These are phyloP conservation scores for Pezicula carpinea DNA, from an alignment of 2,329 filamentous ascomycete species.

Conservation along the genomic window DNA sequence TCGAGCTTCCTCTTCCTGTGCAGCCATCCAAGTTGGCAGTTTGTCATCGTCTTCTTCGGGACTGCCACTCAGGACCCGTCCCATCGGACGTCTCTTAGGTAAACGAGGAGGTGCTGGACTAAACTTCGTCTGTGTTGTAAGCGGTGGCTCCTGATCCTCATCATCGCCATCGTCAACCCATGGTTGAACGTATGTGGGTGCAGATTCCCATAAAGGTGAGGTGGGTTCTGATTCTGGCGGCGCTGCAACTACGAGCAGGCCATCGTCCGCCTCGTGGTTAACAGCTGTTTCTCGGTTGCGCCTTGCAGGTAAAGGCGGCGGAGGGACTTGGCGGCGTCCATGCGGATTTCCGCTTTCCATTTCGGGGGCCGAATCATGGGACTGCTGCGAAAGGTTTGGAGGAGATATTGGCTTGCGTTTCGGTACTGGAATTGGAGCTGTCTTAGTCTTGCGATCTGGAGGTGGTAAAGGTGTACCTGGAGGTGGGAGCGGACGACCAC, in stretches of 20 bases:
- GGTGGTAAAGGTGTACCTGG: constrained; percentile 74
- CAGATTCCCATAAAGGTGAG: constrained; percentile 41
- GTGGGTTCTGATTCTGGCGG: constrained; percentile 60
- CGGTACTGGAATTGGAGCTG: constrained; percentile 51
- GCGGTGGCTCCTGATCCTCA: constrained; percentile 11
- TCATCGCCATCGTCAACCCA: constrained; percentile 33
- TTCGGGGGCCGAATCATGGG: constrained; percentile 10
- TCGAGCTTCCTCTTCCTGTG: constrained; percentile 31
- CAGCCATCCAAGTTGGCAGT: constrained; percentile 27
- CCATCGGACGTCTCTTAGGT: constrained; percentile 19
- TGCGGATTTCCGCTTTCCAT: constrained; percentile 29
- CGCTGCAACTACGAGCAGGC: constrained; percentile 60
- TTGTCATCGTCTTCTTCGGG: constrained; percentile 28
- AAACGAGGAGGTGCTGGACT: constrained; percentile 14
- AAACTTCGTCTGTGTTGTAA: neutral
- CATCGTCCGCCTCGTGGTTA: constrained; percentile 39
- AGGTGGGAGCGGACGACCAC: constrained; percentile 76
- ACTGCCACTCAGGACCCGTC: constrained; percentile 22
- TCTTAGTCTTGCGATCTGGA: constrained; percentile 56
- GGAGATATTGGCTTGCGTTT: constrained; percentile 60
- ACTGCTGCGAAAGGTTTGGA: constrained; percentile 29
- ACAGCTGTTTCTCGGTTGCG: constrained; percentile 28
- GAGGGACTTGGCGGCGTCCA: constrained; percentile 23
- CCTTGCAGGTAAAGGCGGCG: constrained; percentile 43
- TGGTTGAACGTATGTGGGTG: constrained; percentile 25